Evolutionary conservation across 306 rosid species (phyloP), one percentile per base, ranked within the genome.

Genomic region (Hylodesmum podocarpum): DNA sequence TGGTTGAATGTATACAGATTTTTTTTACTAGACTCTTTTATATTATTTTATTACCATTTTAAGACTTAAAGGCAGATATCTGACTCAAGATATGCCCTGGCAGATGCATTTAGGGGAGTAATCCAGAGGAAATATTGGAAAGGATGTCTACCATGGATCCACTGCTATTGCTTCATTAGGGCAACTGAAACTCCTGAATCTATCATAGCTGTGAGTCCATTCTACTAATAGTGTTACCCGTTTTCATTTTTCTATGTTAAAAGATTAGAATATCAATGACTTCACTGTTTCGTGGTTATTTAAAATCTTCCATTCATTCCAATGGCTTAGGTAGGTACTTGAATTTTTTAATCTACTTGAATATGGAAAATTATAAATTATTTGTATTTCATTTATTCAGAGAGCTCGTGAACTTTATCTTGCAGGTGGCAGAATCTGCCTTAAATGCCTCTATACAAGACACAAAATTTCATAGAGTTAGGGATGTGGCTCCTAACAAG

Each of bases 401-500:
- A 43, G 25, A 15, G 70, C 47, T 80, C 33, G 53, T 75, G 54
- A 73, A 22, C 73, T 66, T 19, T 41, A 71, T 64, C 18, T 51
- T 85, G 76, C 87, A 95, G 98, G 88, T 12, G 74, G 97, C 98
- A n/a, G 98, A 90, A 83, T 86, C 91, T 67, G 91, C 91, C 80
- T 83, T 95, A 83, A 81, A 84, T 69, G 88, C 92, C 72, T 49
- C 43, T 13, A 86, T 95, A 72, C 78, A 84, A 59, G 91, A 92
- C 61, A 68, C 96, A 19, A 70, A 19, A 72, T 95, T 95, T 83
- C 93, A 89, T 44, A 83, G 89, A 85, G 98, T 95, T 74, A 89
- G 99, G 85, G 97, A 90, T 76, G 97, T 92, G 59, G 97, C 97
- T 84, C 98, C 97, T 49, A 92, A 92, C 88, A 95, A 95, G 98